Percentiles rank a stretch among this genome's conserved stretches.
These are phyloP conservation scores for Diaporthe aspalathi DNA, from an alignment of 2,329 filamentous ascomycete species.

Conservation along the genomic window DNA sequence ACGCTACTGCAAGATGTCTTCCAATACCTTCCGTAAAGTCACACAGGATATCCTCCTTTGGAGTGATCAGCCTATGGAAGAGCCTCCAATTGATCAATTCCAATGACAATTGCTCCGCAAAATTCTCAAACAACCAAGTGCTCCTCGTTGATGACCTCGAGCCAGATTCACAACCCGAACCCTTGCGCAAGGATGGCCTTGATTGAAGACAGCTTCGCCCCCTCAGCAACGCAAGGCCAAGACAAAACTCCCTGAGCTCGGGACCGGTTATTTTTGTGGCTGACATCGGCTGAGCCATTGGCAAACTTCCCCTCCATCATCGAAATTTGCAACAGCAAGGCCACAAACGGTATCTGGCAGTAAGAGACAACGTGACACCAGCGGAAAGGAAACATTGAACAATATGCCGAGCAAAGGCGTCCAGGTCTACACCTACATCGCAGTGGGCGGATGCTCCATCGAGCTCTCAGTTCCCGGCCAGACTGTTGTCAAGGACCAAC, in stretches of 20 bases:
- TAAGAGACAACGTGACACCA: background rate
- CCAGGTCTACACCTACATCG: conserved; percentile 53
- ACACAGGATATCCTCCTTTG: too few relatives aligned
- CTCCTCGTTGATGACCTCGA: background rate
- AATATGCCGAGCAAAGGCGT: conserved; percentile 57
- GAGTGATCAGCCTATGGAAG: too few relatives aligned
- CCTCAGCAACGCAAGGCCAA: conserved; percentile 9
- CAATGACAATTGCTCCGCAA: too few relatives aligned
- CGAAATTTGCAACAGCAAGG: background rate
- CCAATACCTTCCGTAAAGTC: too few relatives aligned
- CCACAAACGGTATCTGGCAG: background rate
- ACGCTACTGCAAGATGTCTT: too few relatives aligned
- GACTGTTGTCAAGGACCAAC: conserved; percentile 48
- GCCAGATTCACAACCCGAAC: conserved; percentile 6
- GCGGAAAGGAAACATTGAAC: background rate
- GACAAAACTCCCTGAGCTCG: background rate
- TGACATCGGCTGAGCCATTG: conserved; percentile 2
- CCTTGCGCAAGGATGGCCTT: conserved; percentile 20
- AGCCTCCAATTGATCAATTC: too few relatives aligned
- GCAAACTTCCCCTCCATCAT: conserved; percentile 12
- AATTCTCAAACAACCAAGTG: background rate
- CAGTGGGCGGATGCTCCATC: conserved; percentile 53
- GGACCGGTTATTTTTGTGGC: background rate
- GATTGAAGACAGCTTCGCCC: background rate
- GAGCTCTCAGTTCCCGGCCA: conserved; percentile 57